Evolutionary conservation across 2,329 filamentous ascomycete genomes (phyloP).

Genomic region (Volutella citrinella): DNA sequence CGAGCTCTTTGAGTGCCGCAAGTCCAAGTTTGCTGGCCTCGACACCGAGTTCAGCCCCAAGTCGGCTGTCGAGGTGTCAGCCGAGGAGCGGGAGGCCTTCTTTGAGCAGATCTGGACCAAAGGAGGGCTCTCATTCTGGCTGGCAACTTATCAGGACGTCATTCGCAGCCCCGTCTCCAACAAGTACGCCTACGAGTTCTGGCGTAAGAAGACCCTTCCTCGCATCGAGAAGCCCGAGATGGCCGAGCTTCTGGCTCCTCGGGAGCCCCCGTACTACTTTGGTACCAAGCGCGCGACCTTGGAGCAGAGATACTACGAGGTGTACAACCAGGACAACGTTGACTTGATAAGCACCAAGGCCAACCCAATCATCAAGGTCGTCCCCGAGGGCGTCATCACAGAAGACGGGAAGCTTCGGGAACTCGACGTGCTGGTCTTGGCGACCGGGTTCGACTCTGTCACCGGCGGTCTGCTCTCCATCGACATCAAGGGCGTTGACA

Average conservation of each 20-base stretch:
- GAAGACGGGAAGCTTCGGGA: constrained; percentile 23
- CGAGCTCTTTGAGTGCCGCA: constrained; percentile 16
- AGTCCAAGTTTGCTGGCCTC: constrained; percentile 5
- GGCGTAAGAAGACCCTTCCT: constrained; percentile 40
- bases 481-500: constrained; percentile 16
- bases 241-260: constrained; percentile 44
- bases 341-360: constrained; percentile 43
- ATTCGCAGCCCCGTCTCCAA: constrained; percentile 41
- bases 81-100: constrained; percentile 40
- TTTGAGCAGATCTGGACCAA: constrained; percentile 42
- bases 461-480: constrained; percentile 18
- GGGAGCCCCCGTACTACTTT: constrained; percentile 42
- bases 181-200: constrained; percentile 45
- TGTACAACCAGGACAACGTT: constrained; percentile 43
- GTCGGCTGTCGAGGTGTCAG: too few species aligned
- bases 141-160: constrained; percentile 42
- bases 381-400: constrained; percentile 35
- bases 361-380: constrained; percentile 40
- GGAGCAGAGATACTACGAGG: constrained; percentile 49
- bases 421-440: constrained; percentile 24
- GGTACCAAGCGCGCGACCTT: constrained; percentile 45
- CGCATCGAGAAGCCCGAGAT: constrained; percentile 44
- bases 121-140: constrained; percentile 46
- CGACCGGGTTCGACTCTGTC: constrained; percentile 21
- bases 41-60: constrained; percentile 21